These are phyloP conservation scores for Debaryomyces nepalensis DNA, from an alignment of 1,139 yeast species.

Conservation along the genomic window DNA sequence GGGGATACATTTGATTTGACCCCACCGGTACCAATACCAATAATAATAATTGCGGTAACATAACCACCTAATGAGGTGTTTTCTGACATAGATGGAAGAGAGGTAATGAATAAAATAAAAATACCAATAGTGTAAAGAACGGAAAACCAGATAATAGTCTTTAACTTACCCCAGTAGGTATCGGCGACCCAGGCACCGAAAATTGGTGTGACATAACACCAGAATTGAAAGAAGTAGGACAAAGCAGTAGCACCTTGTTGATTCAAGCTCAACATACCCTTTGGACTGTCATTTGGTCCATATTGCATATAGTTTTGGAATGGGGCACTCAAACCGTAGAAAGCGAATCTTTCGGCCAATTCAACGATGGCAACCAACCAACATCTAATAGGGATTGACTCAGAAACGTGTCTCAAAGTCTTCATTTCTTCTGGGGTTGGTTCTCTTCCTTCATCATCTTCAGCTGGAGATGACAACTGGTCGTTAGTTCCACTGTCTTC, in stretches of 20 bases:
- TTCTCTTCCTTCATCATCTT: slow-evolving; percentile 32
- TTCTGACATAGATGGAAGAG: slow-evolving; percentile 64
- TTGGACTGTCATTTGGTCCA: slow-evolving; percentile 47
- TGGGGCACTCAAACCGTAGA: slow-evolving; percentile 77
- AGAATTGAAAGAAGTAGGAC: slow-evolving; percentile 76
- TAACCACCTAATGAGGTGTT: slow-evolving; percentile 55
- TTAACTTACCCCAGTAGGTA: slow-evolving; percentile 72
- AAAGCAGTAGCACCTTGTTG: slow-evolving; percentile 74
- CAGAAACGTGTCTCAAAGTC: slow-evolving; percentile 47
- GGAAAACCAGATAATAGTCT: slow-evolving; percentile 66
- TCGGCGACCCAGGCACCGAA: slow-evolving; percentile 80
- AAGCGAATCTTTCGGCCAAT: slow-evolving; percentile 83
- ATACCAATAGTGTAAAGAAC: slow-evolving; percentile 66
- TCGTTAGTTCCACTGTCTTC: slow-evolving; percentile 2
- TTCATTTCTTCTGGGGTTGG: slow-evolving; percentile 47
- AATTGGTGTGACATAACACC: slow-evolving; percentile 83
- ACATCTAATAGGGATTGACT: slow-evolving; percentile 48
- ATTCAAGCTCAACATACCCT: slow-evolving; percentile 67
- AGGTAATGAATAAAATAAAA: slow-evolving; percentile 68
- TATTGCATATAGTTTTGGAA: slow-evolving; percentile 80
- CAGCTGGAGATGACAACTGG: background rate
- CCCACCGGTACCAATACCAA: slow-evolving; percentile 83
- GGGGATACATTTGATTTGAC: slow-evolving; percentile 82
- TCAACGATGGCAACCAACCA: slow-evolving; percentile 82
- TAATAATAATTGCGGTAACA: slow-evolving; percentile 64